Evolutionary conservation across 148 eudicot species (phyloP).

Genomic region (Chenopodium album): DNA sequence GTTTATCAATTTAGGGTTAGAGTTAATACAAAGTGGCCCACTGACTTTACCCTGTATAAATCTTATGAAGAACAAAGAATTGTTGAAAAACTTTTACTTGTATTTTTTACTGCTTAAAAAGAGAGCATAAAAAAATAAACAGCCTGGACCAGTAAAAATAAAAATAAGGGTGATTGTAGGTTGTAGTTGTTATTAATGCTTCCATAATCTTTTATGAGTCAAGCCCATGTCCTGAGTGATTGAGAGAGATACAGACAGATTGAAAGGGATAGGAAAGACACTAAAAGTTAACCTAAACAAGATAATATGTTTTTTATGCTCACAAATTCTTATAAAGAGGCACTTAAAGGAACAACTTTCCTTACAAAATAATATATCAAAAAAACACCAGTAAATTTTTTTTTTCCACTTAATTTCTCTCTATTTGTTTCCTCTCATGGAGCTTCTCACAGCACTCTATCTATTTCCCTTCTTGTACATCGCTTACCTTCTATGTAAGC

Average conservation of each 20-base stretch:
- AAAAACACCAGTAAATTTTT: not conserved
- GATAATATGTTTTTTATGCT: not conserved
- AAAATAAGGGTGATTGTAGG: slow-evolving; percentile 7
- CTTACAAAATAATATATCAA: slow-evolving; percentile 12
- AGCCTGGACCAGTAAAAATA: slow-evolving; percentile 25
- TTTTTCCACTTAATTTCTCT: slow-evolving; percentile 1
- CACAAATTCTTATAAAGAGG: slow-evolving; percentile 29
- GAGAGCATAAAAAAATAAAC: slow-evolving; percentile 3
- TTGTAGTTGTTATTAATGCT: slow-evolving; percentile 21
- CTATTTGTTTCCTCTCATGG: slow-evolving; percentile 32
- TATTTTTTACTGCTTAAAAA: not conserved
- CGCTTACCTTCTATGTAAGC: slow-evolving; percentile 30
- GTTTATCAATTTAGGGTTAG: not conserved
- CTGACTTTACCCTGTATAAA: slow-evolving; percentile 6
- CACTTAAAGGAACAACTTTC: slow-evolving; percentile 5
- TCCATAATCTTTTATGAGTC: slow-evolving; percentile 1
- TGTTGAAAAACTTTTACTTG: slow-evolving; percentile 18
- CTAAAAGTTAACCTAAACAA: not conserved
- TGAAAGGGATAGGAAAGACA: slow-evolving; percentile 18
- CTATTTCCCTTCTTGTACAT: slow-evolving; percentile 34
- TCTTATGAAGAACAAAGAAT: slow-evolving; percentile 4
- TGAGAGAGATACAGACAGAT: slow-evolving; percentile 12
- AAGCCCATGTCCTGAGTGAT: slow-evolving; percentile 19
- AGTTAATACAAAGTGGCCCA: slow-evolving; percentile 20
- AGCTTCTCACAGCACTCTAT: slow-evolving; percentile 35